Conservation (phyloP, 2,329 filamentous ascomycete species). For the Mycosphaerella sp. region DNA sequence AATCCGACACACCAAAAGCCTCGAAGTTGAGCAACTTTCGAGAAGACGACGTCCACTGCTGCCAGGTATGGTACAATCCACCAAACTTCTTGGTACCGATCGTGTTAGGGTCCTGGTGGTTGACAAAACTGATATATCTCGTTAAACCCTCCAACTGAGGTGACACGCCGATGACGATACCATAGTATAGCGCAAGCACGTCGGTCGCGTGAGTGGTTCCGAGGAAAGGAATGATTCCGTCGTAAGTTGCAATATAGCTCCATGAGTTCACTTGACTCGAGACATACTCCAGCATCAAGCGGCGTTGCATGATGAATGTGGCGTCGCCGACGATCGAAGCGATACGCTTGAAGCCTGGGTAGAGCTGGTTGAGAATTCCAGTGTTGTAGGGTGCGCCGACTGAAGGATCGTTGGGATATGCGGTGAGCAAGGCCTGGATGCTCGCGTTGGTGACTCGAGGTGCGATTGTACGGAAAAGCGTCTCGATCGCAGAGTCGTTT, state of each 20-base stretch:
- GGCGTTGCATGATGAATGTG: constrained; percentile 65
- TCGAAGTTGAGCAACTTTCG: constrained; percentile 48
- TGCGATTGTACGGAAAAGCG: too few relatives aligned
- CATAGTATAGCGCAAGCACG: constrained; percentile 7
- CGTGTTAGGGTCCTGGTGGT: constrained; percentile 64
- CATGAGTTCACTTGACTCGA: constrained; percentile 57
- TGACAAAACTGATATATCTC: constrained; percentile 68
- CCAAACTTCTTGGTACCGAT: too few relatives aligned
- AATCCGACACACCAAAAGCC: constrained; percentile 32
- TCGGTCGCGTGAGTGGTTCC: constrained; percentile 68
- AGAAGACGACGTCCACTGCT: constrained; percentile 47
- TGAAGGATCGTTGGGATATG: constrained; percentile 52
- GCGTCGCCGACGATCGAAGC: constrained; percentile 68
- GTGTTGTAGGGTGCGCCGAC: constrained; percentile 63
- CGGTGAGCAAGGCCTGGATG: constrained; percentile 54
- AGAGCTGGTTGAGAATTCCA: constrained; percentile 60
- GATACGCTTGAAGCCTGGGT: constrained; percentile 70
- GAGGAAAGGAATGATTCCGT: constrained; percentile 63
- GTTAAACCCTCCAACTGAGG: constrained; percentile 48
- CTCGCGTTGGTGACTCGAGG: constrained; percentile 43
- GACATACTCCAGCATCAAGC: constrained; percentile 53
- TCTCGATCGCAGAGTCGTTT: too few relatives aligned
- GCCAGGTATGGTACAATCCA: constrained; percentile 44
- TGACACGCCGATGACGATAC: neutral
- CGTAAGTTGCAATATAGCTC: constrained; percentile 70